Percentiles rank a stretch among this genome's conserved stretches.
These are phyloP conservation scores for Phytophthora megakarya DNA, from an alignment of 352 stramenopile species.

Conservation along the genomic window DNA sequence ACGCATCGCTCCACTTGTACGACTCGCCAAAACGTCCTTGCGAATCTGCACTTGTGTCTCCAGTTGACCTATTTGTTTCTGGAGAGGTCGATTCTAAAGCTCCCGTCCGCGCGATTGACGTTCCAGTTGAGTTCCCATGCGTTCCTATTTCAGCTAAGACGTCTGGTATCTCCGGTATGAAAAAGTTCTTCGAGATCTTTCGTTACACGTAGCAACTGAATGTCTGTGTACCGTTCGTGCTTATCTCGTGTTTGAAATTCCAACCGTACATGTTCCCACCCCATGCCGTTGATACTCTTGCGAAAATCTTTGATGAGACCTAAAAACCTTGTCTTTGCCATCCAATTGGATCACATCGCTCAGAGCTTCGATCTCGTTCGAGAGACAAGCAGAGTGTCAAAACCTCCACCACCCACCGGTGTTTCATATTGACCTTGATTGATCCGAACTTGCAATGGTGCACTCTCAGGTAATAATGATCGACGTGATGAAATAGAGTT, in stretches of 20 bases:
- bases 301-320: slow-evolving; percentile 93
- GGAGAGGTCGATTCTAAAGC: slow-evolving; percentile 84
- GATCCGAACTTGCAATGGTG: slow-evolving; percentile 86
- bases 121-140: slow-evolving; percentile 50
- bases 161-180: slow-evolving; percentile 78
- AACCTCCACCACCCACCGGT: slow-evolving; percentile 47
- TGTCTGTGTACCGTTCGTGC: slow-evolving; percentile 92
- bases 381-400: slow-evolving; percentile 82
- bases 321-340: slow-evolving; percentile 90
- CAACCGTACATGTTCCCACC: slow-evolving; percentile 91
- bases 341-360: slow-evolving; percentile 90
- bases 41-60: slow-evolving; percentile 87
- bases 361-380: slow-evolving; percentile 80
- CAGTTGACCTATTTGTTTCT: slow-evolving; percentile 76
- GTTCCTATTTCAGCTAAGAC: slow-evolving; percentile 77
- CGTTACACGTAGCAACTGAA: slow-evolving; percentile 93
- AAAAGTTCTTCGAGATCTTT: slow-evolving; percentile 93
- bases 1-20: slow-evolving; percentile 54
- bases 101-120: slow-evolving; percentile 68
- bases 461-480: slow-evolving; percentile 35
- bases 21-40: slow-evolving; percentile 84
- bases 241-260: slow-evolving; percentile 83
- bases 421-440: slow-evolving; percentile 93
- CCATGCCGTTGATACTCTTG: slow-evolving; percentile 94
- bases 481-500: background rate